Base-by-base conservation (phyloP, 78 protist species). In the Blattamonas nauphoetae region DNA sequence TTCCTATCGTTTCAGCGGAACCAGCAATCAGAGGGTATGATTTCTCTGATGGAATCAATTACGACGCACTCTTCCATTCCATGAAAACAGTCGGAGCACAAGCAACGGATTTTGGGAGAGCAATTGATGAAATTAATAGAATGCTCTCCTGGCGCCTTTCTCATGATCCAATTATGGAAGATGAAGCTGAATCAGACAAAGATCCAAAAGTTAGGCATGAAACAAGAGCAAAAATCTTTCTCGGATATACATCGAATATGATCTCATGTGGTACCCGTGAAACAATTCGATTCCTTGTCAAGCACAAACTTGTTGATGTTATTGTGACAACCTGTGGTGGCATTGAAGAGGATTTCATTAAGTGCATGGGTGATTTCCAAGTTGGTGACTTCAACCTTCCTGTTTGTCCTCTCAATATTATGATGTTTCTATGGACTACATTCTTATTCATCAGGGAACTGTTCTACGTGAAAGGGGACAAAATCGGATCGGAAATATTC, bases 321-420 rank as follows among this genome's bases (percentile, higher is more conserved):
- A 86, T 98, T 38, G 99, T 98, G n/a, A 33, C 99, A 0, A 94
- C 99, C 0, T 98, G 98, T 0, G 99, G 99, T 6, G 99, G 99
- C 41, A 79, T 98, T 6, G 99, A 98, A 79, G 99, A 98, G 83
- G 99, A 98, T 63, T 90, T 98, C 79, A 97, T 98, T 86, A 97
- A 97, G 90, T 97, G 99, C 92, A 44, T 98, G 11, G 98, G 95
- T 0, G 97, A 93, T 6, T 95, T 97, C 6, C 94, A 90, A 42
- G 2, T 95, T 29, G 99, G 99, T 4, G 98, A 93, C 71, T 98
- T 98, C 80, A 29, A 78, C 29, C 63, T 97, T 44, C 5, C 38
- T 1, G 99, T 88, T 32, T 2, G 44, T 32, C 1, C 1, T 33
- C 43, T 90, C 43, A 44, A 0, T 2, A 6, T 42, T 43, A 32